Base-by-base conservation (phyloP, 2,329 filamentous ascomycete species). In the Calonectria hongkongensis region DNA sequence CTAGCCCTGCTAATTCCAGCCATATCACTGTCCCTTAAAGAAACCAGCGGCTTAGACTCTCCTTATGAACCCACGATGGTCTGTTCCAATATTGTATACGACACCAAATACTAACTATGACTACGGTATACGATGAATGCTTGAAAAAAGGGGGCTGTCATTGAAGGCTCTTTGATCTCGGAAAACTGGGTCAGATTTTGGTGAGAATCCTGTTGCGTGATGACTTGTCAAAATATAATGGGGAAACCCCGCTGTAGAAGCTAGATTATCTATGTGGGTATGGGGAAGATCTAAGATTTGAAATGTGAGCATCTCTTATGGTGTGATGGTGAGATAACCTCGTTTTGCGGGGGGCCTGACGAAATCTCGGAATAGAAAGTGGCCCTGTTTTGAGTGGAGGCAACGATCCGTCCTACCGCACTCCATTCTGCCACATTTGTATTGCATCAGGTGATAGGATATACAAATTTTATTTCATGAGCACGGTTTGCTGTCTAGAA, bases 161-260 rank as follows among this genome's bases (percentile, higher is more conserved):
- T 21, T 21, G 21, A 21, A 21, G 21, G 21, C 21, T 21, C 21
- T 21, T 21, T 21, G 21, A 21, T 21, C 21, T 21, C 21, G 9
- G 9, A 33, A 33, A 33, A 33, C 9, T 9, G 30, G 30, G 30
- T 5, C 30, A 33, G 3, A 8, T 27, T 16, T 39, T 27, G 13
- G 15, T 27, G 54, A 39, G n/a, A 21, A 39, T 18, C 21, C 9
- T 41, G 25, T 27, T 9, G 9, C 8, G 9, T 48, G n/a, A n/a
- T 18, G 15, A 15, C 58, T 65, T 51, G 62, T 66, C n/a, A 16
- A 18, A 16, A 66, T 73, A 74, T 72, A 74, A 45, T 75, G 77
- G 77, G 77, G 77, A 78, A 41, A 36, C 33, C 30, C 74, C 48
- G n/a, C 63, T 54, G 64, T 68, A 21, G n/a, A 56, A 62, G 50